Conservation (phyloP, 257 asterid genomes). For the Nemophila menziesii region DNA sequence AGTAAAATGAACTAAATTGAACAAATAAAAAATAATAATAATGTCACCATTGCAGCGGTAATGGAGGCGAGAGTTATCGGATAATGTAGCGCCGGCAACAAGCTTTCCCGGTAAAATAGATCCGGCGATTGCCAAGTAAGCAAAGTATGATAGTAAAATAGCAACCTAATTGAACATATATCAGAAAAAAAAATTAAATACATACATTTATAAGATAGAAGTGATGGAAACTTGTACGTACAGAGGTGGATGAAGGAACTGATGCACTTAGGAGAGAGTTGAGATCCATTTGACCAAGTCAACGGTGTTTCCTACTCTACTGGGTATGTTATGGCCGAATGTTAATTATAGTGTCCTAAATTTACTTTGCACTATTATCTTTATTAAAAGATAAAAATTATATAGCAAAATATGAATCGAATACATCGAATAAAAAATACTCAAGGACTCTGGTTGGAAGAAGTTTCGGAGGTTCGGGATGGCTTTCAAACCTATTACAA, state of each 20-base stretch:
- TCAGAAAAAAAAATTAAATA: constrained; percentile 1
- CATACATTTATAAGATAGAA: constrained; percentile 2
- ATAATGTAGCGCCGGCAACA: constrained; percentile 55
- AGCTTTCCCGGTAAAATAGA: constrained; percentile 67
- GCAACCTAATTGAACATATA: constrained; percentile 28
- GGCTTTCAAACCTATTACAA: no score
- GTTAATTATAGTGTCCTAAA: no score
- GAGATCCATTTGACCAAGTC: constrained; percentile 45
- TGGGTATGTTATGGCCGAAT: not conserved
- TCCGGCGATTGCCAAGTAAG: constrained; percentile 68
- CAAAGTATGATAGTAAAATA: constrained; percentile 43
- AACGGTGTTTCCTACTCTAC: not conserved
- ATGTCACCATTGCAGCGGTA: constrained; percentile 73
- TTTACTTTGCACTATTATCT: no score
- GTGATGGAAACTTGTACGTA: constrained; percentile 18
- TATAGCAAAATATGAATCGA: no score
- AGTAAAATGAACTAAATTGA: not conserved
- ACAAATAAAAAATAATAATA: constrained; percentile 5
- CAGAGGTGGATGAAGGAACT: constrained; percentile 71
- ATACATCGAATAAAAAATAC: no score
- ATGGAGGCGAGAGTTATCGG: constrained; percentile 69
- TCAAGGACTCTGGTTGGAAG: no score
- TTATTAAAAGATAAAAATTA: no score
- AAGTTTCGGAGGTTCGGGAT: no score
- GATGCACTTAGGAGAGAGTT: constrained; percentile 26